phyloP scores from a whole-genome alignment of 2,329 filamentous ascomycete genomes.

The Ophiostoma piceae region DNA sequence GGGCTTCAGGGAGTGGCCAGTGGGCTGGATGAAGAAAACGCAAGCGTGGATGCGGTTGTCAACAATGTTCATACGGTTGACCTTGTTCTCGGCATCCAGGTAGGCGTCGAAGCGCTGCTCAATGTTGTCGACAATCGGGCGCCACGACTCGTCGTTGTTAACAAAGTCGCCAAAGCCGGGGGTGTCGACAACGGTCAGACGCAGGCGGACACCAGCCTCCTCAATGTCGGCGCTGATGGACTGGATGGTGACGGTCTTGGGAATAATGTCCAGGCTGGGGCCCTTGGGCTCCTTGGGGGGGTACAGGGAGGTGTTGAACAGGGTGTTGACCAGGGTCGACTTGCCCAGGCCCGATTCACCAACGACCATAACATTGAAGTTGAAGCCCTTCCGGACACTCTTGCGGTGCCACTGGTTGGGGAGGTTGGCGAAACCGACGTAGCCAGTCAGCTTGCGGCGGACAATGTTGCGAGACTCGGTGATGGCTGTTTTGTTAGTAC shows the following conservation, averaged over 20 bases:
- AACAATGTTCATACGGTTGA: constrained; percentile 99
- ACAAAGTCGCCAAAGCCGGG: constrained; percentile 98
- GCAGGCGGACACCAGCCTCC: constrained; percentile 94
- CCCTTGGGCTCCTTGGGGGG: constrained; percentile 98
- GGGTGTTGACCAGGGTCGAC: constrained; percentile 96
- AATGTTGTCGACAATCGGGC: constrained; percentile 98
- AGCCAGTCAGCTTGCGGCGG: constrained; percentile 94
- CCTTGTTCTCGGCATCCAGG: constrained; percentile 98
- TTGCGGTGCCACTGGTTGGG: constrained; percentile 99
- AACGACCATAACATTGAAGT: constrained; percentile 99
- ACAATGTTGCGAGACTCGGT: constrained; percentile 90
- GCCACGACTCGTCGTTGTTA: constrained; percentile 99
- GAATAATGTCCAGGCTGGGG: constrained; percentile 94
- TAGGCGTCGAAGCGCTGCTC: constrained; percentile 98
- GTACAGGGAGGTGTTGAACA: constrained; percentile 99
- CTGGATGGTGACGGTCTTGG: constrained; percentile 94
- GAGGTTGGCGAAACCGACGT: constrained; percentile 96
- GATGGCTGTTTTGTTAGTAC: constrained; percentile 32
- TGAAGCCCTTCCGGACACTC: constrained; percentile 99
- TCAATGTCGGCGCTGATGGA: constrained; percentile 96
- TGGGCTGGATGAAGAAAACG: constrained; percentile 99
- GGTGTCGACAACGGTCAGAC: constrained; percentile 94
- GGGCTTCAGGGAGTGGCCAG: constrained; percentile 95
- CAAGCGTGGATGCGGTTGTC: constrained; percentile 99
- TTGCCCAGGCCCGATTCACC: constrained; percentile 99